Base-by-base conservation (phyloP, 345 rosid species). In the Limnanthes douglasii region DNA sequence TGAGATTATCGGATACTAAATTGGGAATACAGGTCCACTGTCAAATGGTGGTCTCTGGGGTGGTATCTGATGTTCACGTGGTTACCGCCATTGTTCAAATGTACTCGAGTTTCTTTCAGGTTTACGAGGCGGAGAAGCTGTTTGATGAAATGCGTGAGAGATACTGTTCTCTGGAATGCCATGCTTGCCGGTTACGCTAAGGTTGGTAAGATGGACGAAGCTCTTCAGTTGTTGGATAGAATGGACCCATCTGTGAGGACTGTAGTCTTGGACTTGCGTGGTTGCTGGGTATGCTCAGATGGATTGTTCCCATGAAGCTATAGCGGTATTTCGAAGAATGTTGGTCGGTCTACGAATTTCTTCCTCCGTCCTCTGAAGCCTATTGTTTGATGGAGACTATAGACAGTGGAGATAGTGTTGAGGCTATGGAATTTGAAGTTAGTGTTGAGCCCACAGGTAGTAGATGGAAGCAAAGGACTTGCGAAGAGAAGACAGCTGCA, bases 211-310 rank as follows among this genome's bases (percentile, higher is more conserved):
- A 31, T 76, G 51, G 56, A 58, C 34, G 37, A 31, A 41, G 86
- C 83, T 8, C 51, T 16, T 28, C 13, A 36, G 31, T 46, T 86
- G 48, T 49, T 81, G 14, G 70, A 78, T 13, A 43, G 19, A 14
- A 78, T 75, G 84, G 79, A 74, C 20, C 54, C 30, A 46, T 69
- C 62, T 18, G 10, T 36, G 42, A 69, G 62, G 37, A 50, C 72
- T 50, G 73, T 48, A 7, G 57, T 81, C 79, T 45, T 86, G 92
- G 92, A 81, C 94, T 18, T 32, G 77, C 28, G 29, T 86, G 37
- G 68, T 86, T 40, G 45, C 84, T 5, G 94, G 76, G 4, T 72
- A 68, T 21, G 73, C 64, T 3, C 79, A 70, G 51, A 51, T 33
- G 24, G 61, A 60, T 33, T 53, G 57, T 23, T 59, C 73, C 9